Evolutionary conservation across 2,329 filamentous ascomycete genomes (phyloP).

Genomic region (Karstenula rhodostoma): DNA sequence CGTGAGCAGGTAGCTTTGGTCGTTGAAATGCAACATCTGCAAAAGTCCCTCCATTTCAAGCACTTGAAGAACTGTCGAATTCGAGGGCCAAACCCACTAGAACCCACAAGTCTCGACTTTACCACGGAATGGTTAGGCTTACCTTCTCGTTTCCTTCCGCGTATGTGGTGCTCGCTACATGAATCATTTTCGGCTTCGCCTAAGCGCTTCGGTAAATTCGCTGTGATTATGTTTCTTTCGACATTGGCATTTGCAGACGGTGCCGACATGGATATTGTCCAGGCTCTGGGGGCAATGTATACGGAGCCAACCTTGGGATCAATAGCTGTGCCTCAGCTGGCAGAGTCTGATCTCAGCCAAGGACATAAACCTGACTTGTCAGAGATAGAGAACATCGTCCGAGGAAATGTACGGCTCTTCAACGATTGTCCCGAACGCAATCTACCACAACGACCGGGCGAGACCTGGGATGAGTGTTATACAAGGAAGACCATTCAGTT

Average conservation of each 20-base stretch:
- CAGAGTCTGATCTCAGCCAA: constrained; percentile 17
- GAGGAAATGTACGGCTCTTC: not conserved
- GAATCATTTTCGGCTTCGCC: constrained; percentile 11
- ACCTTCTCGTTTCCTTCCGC: constrained; percentile 15
- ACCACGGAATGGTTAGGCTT: constrained; percentile 33
- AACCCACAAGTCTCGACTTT: constrained; percentile 22
- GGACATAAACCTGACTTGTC: constrained; percentile 16
- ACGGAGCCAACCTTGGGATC: constrained; percentile 10
- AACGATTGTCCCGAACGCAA: not conserved
- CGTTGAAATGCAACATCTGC: not conserved
- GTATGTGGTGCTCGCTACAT: constrained; percentile 37
- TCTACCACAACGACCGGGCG: not conserved
- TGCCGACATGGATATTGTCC: constrained; percentile 33
- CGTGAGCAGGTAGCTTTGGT: constrained; percentile 13
- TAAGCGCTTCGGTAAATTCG: constrained; percentile 23
- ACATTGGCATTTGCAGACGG: constrained; percentile 32
- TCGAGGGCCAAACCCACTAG: constrained; percentile 10
- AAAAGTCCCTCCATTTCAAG: not conserved
- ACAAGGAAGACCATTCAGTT: constrained; percentile 21
- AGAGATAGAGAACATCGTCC: constrained; percentile 9
- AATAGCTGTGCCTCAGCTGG: constrained; percentile 18
- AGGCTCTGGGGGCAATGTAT: constrained; percentile 34
- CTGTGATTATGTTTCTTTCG: constrained; percentile 36
- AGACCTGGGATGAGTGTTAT: not conserved
- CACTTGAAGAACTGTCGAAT: constrained; percentile 17